Evolutionary conservation across 2,329 filamentous ascomycete species (phyloP).

Genomic region (Exophiala lecanii-corni): DNA sequence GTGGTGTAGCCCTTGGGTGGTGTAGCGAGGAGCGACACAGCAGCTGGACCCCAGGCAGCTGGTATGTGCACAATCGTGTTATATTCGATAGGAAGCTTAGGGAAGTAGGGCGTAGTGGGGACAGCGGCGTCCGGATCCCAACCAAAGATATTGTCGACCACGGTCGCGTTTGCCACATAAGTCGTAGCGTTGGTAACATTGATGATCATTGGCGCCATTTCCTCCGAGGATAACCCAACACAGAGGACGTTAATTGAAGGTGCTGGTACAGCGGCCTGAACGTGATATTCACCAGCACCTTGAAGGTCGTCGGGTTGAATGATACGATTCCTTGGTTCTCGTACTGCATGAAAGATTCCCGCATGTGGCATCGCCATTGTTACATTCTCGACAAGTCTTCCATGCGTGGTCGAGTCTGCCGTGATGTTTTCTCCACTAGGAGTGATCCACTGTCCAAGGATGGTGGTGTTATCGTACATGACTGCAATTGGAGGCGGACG

Average conservation of each 20-base stretch:
- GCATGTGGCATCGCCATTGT: slow-evolving; percentile 73
- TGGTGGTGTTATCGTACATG: slow-evolving; percentile 67
- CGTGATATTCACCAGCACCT: slow-evolving; percentile 64
- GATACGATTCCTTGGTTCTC: slow-evolving; percentile 58
- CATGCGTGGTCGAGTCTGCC: slow-evolving; percentile 44
- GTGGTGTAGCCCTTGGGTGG: slow-evolving; percentile 27
- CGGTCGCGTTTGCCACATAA: slow-evolving; percentile 52
- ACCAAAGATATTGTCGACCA: slow-evolving; percentile 65
- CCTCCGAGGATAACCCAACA: slow-evolving; percentile 56
- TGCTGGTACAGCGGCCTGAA: slow-evolving; percentile 65
- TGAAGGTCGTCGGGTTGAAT: slow-evolving; percentile 62
- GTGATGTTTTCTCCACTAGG: slow-evolving; percentile 48
- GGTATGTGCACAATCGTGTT: slow-evolving; percentile 63
- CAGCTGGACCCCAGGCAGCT: slow-evolving; percentile 40
- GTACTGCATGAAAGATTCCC: slow-evolving; percentile 62
- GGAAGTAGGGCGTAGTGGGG: slow-evolving; percentile 52
- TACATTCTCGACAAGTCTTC: slow-evolving; percentile 67
- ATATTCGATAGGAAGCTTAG: slow-evolving; percentile 53
- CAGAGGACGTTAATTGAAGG: slow-evolving; percentile 70
- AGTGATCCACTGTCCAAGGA: slow-evolving; percentile 66
- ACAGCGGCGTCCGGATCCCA: slow-evolving; percentile 48
- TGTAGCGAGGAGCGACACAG: slow-evolving; percentile 65
- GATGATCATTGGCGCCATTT: slow-evolving; percentile 60
- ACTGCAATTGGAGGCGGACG: slow-evolving; percentile 60
- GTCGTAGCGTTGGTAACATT: slow-evolving; percentile 26